Base-by-base conservation (phyloP, 768 basidiomycete genomes). In the Lactarius psammicola region DNA sequence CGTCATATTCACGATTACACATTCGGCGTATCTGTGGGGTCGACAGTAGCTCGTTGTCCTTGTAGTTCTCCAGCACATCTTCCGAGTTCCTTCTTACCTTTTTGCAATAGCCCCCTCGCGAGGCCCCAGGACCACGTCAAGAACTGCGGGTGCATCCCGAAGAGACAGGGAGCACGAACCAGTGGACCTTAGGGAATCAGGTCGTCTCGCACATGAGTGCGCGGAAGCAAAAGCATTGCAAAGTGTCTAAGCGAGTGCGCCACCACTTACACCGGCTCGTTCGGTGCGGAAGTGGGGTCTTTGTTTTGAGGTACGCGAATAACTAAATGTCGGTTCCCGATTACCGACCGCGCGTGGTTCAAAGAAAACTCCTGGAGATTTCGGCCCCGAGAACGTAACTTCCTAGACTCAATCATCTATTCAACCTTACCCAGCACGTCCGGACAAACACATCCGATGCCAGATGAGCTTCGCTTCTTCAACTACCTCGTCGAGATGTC, bases 231-330 rank as follows among this genome's bases (percentile, higher is more conserved):
- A 28, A 15, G 26, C 23, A 51, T 51, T 26, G 49, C 49, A 51
- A 51, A 51, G 28, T 51, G 23, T 51, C 49, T 15, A 51, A 51
- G 23, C 26, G 49, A 26, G 11, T 7, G 26, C 26, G 11, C 26
- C 26, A 26, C 11, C 26, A 51, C 49, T 15, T 26, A 15, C 56
- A 53, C 30, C 63, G 63, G 57, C 56, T 40, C 57, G 26, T 64
- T 64, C 63, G 63, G 63, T 59, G 49, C 56, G 57, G 26, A 38
- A 9, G 56, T 64, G 56, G 26, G 57, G 44, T 2, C 20, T 20
- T 38, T 36, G 26, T 36, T 53, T 60, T 34, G 17, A n/a, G 28
- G 26, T 31, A 23, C 17, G 13, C 17, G 61, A 28, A 15, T 33
- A 33, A 44, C 1, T 31, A 26, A n/a, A 33, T 42, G 54, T 17